Evolutionary conservation across 805 yeast genomes (phyloP).

Genomic region (Wickerhamiella australiensis): DNA sequence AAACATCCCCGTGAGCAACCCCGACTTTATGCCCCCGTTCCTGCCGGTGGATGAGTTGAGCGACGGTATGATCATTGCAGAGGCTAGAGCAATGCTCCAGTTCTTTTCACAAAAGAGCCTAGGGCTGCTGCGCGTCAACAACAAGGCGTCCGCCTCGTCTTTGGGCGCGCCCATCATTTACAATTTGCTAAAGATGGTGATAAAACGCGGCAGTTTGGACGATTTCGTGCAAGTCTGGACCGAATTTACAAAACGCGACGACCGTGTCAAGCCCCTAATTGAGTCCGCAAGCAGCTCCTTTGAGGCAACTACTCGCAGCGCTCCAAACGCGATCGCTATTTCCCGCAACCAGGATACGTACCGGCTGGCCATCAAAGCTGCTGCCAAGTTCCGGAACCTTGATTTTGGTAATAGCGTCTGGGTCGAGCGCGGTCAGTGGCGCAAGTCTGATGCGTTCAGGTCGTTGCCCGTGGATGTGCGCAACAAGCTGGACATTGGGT

Average conservation of each 20-base stretch:
- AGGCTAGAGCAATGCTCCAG: slow-evolving; percentile 67
- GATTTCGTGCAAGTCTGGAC: slow-evolving; percentile 32
- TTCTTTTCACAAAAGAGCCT: slow-evolving; percentile 38
- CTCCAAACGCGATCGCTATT: slow-evolving; percentile 5
- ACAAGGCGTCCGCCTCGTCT: slow-evolving; percentile 30
- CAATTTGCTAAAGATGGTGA: slow-evolving; percentile 40
- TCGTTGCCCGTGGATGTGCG: slow-evolving; percentile 29
- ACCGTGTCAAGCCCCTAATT: not conserved
- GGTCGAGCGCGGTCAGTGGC: slow-evolving; percentile 65
- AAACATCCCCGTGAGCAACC: slow-evolving; percentile 4
- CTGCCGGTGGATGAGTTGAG: slow-evolving; percentile 43
- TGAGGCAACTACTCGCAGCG: too few relatives aligned
- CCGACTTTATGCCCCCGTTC: slow-evolving; percentile 44
- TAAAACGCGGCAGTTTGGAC: slow-evolving; percentile 29
- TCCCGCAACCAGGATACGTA: slow-evolving; percentile 40
- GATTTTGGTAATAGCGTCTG: slow-evolving; percentile 56
- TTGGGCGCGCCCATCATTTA: slow-evolving; percentile 13
- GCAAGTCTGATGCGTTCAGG: slow-evolving; percentile 46
- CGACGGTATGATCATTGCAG: slow-evolving; percentile 42
- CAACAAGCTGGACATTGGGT: slow-evolving; percentile 44
- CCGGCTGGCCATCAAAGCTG: slow-evolving; percentile 53
- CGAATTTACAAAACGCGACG: slow-evolving; percentile 18
- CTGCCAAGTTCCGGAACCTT: slow-evolving; percentile 42
- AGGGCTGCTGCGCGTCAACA: slow-evolving; percentile 30
- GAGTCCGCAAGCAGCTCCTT: too few relatives aligned